Conservation (phyloP, 2,329 filamentous ascomycete species). For the Calonectria hongkongensis region DNA sequence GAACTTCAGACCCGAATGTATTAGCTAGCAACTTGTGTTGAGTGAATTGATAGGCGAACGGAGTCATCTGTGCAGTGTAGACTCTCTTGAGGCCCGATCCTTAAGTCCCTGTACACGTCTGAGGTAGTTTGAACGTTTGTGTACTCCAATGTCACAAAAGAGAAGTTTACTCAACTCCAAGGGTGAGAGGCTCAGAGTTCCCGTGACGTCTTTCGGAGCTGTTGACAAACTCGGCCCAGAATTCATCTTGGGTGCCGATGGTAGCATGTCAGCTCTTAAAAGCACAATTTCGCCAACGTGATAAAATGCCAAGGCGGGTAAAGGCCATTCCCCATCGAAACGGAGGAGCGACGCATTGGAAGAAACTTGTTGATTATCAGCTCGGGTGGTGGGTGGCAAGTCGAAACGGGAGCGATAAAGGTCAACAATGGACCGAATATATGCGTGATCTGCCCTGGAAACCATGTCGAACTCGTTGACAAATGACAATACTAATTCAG, state of each 20-base stretch:
- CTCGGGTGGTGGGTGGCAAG: background rate
- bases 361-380: background rate
- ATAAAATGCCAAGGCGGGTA: background rate
- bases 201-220: background rate
- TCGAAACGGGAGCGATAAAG: background rate
- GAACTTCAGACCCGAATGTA: too few relatives aligned
- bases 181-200: background rate
- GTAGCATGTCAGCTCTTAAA: background rate
- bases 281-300: background rate
- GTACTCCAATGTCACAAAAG: background rate
- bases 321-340: background rate
- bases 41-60: too few relatives aligned
- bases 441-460: background rate
- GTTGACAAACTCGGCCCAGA: background rate
- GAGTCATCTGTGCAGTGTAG: background rate
- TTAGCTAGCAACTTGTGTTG: too few relatives aligned
- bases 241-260: background rate
- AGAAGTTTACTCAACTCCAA: background rate
- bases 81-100: background rate
- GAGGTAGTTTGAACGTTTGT: background rate
- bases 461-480: background rate
- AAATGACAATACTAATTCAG: background rate
- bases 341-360: too few relatives aligned
- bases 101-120: background rate
- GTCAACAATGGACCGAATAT: background rate